Evolutionary conservation across 2,329 filamentous ascomycete species (phyloP), one percentile per base, ranked within the genome.

Genomic region (Microdochium nivale): DNA sequence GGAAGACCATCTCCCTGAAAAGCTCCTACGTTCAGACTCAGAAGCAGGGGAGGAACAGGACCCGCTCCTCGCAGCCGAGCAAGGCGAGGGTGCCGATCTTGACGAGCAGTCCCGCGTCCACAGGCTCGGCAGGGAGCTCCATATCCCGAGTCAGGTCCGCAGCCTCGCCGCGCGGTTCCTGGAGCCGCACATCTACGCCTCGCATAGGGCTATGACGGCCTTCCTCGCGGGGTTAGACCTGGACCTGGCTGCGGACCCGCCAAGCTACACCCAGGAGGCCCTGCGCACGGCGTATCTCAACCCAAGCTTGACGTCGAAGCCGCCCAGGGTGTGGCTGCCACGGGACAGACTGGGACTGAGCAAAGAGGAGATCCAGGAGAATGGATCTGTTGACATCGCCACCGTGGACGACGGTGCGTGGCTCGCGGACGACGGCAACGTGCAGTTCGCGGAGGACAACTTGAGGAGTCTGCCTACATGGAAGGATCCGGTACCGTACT

Each of bases 261-360:
- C 56, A 2, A 53, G 55, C 24, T 67, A 66, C 53, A 58, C 52
- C 7, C 59, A 63, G 30, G 60, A 64, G 9, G 58, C 64, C n/a
- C 25, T 65, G 2, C 21, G 52, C 16, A 60, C 54, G 46, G 64
- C 63, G 2, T 67, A 67, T 27, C 21, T 60, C 21, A 63, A 66
- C 49, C 64, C 64, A 10, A 62, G 56, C 2, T 54, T 67, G 44
- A 62, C 63, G 2, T 58, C 77, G 8, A 64, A 72, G 48, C 70
- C 77, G 0, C 80, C 81, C 2, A 63, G 84, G 3, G 70, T 88
- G 25, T 88, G 84, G 84, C 78, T 88, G 51, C 83, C 84, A 1
- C 74, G 74, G 47, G 84, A 88, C 61, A 66, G 70, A 1, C 70
- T 77, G 51, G 83, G 84, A 21, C 72, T 87, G 44, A 81, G 76